Base-by-base conservation (phyloP, 2,329 filamentous ascomycete genomes). In the Cytospora chrysosperma region DNA sequence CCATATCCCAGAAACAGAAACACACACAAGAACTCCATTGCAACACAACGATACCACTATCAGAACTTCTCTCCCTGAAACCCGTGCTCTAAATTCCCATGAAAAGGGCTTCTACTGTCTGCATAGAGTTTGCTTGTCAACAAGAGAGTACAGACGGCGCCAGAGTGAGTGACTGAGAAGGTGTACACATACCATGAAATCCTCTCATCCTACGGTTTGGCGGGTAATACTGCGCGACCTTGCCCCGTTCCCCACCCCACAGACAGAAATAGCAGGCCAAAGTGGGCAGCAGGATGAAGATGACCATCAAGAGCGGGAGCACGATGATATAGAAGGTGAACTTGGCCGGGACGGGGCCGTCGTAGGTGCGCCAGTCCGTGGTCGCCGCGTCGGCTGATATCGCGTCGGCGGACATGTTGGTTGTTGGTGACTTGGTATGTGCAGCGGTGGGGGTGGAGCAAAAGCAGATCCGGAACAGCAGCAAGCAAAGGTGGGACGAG, bases 311-410 rank as follows among this genome's bases (percentile, higher is more conserved):
- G 13, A 65, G 53, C 3, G 64, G 64, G 30, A 65, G 61, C 49
- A 64, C 51, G 19, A 63, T 34, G 30, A 30, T 60, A 43, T 55
- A 59, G 54, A 61, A 56, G 19, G 49, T 49, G 26, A 63, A 58
- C 1, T 56, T 24, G 3, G 37, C 30, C n/a, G 61, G 61, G 47
- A 64, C 53, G 21, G 26, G 19, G 57, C 61, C 64, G 13, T 61
- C 57, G 10, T 55, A 65, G 8, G 52, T 64, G 13, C n/a, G 30
- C 64, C 64, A 65, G 56, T 64, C 56, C 27, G 64, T 65, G 28
- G 64, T 64, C 15, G 53, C 61, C 24, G 64, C 58, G 9, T 56
- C 64, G 47, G 57, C 64, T 43, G 57, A 53, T 50, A 54, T 62
- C 15, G 64, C 63, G 19, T 57, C 49, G 49, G 53, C 54, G 32